A percentile compares a stretch with the other conserved stretches of the same genome.
Evolutionary conservation across 164 flowering plant genomes (phyloP).

Genomic region (Vitis riparia): DNA sequence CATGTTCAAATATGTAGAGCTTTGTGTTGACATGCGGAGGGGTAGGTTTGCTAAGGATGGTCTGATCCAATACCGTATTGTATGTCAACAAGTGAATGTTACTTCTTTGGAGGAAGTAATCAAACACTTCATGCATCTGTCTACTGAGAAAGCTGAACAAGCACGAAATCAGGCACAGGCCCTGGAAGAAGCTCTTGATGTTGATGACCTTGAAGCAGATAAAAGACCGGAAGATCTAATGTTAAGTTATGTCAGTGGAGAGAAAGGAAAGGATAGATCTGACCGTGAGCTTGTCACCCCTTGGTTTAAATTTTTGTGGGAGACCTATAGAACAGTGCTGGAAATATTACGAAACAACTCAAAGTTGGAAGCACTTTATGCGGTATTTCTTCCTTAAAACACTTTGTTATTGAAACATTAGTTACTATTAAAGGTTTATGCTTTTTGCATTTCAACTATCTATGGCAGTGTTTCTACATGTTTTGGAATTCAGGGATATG

Average conservation of each 20-base stretch:
- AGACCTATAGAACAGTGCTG: slow-evolving; percentile 91
- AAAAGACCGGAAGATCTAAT: slow-evolving; percentile 92
- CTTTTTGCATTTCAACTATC: no score
- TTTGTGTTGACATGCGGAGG: slow-evolving; percentile 88
- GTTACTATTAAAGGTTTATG: not conserved
- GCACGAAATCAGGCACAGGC: slow-evolving; percentile 92
- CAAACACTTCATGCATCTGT: slow-evolving; percentile 89
- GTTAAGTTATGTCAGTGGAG: slow-evolving; percentile 98
- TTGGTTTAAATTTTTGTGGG: slow-evolving; percentile 98
- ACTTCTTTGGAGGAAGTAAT: slow-evolving; percentile 92
- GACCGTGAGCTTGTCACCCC: slow-evolving; percentile 97
- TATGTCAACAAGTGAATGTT: slow-evolving; percentile 95
- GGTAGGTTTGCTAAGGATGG: slow-evolving; percentile 97
- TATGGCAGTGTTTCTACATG: no score
- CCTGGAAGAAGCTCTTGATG: slow-evolving; percentile 90
- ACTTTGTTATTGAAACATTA: not conserved
- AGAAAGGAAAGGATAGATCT: slow-evolving; percentile 94
- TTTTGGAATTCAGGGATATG: no score
- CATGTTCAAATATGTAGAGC: slow-evolving; percentile 92
- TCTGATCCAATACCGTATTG: slow-evolving; percentile 83
- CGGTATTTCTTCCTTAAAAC: slow-evolving; percentile 37
- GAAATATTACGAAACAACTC: slow-evolving; percentile 93
- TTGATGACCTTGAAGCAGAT: slow-evolving; percentile 95
- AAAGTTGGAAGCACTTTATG: slow-evolving; percentile 85
- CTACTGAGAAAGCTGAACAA: slow-evolving; percentile 88